Conservation (phyloP, 2,329 filamentous ascomycete species). For the Endocalyx cinctus region DNA sequence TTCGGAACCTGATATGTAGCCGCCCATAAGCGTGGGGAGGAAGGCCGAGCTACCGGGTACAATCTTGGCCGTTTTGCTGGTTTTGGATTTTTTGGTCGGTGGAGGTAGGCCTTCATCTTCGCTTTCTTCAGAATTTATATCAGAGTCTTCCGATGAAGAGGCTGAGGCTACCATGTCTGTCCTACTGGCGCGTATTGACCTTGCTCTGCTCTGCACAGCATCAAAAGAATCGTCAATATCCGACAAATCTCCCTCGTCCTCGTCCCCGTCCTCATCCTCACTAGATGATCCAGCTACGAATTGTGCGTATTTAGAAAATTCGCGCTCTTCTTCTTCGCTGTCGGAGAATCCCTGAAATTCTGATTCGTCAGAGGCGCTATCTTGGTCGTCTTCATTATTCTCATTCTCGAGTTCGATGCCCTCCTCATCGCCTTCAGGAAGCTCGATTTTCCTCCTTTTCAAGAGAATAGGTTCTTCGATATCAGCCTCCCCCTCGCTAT, state of each 20-base stretch:
- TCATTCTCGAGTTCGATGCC: slow-evolving; percentile 2
- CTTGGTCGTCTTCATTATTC: slow-evolving; percentile 19
- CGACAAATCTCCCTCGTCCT: slow-evolving; percentile 24
- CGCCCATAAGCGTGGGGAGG: slow-evolving; percentile 71
- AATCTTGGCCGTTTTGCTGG: slow-evolving; percentile 12
- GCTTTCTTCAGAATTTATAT: not conserved
- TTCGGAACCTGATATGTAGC: slow-evolving; percentile 75
- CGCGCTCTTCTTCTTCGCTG: slow-evolving; percentile 31
- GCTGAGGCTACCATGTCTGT: too few relatives aligned
- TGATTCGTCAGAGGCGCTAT: slow-evolving; percentile 13
- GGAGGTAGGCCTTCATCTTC: slow-evolving; percentile 16
- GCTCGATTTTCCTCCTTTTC: slow-evolving; percentile 30
- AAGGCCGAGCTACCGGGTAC: slow-evolving; percentile 50
- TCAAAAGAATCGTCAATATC: slow-evolving; percentile 22
- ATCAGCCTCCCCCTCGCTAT: slow-evolving; percentile 16
- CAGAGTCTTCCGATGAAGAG: not conserved
- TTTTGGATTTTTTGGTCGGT: slow-evolving; percentile 28
- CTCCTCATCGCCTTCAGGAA: slow-evolving; percentile 29
- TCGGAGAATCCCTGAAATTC: slow-evolving; percentile 22
- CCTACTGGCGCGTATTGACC: too few relatives aligned
- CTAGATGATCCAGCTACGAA: slow-evolving; percentile 41
- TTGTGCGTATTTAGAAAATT: slow-evolving; percentile 39
- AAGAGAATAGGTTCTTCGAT: slow-evolving; percentile 21
- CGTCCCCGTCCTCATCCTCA: slow-evolving; percentile 36
- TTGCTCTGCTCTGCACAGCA: too few relatives aligned